Base-by-base conservation (phyloP, 371 early-diverging fungal species). In the Zancudomyces culisetae region DNA sequence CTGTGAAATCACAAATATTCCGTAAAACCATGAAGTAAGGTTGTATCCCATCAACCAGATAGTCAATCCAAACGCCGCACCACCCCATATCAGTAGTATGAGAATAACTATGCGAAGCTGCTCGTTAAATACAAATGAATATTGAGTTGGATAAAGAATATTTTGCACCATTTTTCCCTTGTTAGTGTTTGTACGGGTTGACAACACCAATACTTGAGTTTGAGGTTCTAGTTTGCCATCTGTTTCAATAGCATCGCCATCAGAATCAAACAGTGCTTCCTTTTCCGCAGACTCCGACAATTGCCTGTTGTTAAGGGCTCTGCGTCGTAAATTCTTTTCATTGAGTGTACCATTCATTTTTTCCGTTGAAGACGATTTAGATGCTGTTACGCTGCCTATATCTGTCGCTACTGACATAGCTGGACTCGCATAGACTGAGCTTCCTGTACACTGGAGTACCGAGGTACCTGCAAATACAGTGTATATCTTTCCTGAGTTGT, bases 151-250 rank as follows among this genome's bases (percentile, higher is more conserved):
- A 63, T 73, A 80, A 8, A 84, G 58, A 45, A 91, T 86, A 60
- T 79, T 79, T 61, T 78, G 77, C 39, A 91, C 71, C 42, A 88
- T 69, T 53, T 65, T 59, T 26, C 92, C 92, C 57, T 81, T 79
- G 42, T 79, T 70, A 8, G 86, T 87, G 15, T 63, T 52, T 39
- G 81, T 81, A 23, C 90, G 85, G 2, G 85, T 89, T 26, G 48
- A 13, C 56, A n/a, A 26, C 19, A 28, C 45, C 28, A 28, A 15
- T 45, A 18, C 28, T 10, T 10, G 35, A 15, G 35, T 35, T 41
- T n/a, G n/a, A n/a, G n/a, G n/a, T n/a, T n/a, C n/a, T 6, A 24
- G 27, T 6, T 45, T 6, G 6, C 27, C 26, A 15, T 24, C 10
- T 45, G 45, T 6, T 10, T 13, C 19, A 20, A 6, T 45, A 18